A percentile compares a stretch with the other conserved stretches of the same genome.
Evolutionary conservation across 352 stramenopile genomes (phyloP).

Genomic region (Pythium coloratum): DNA sequence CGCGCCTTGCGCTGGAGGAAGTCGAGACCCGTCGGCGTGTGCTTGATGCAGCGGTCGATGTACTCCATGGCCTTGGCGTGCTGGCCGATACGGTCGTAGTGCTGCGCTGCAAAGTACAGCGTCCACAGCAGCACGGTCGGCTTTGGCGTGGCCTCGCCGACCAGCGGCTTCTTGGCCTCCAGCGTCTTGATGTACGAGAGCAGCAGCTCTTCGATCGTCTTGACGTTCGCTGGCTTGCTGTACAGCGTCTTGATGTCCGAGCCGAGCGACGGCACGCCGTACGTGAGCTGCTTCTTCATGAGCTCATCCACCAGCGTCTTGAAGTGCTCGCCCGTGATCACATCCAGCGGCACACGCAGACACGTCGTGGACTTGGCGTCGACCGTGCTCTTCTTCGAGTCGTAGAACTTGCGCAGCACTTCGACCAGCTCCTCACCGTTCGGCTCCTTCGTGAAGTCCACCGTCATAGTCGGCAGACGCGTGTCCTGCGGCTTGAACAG

Average conservation of each 20-base stretch:
- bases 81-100: constrained; percentile 91
- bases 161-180: constrained; percentile 56
- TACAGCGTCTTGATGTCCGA: constrained; percentile 93
- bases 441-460: constrained; percentile 52
- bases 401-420: constrained; percentile 59
- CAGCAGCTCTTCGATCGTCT: constrained; percentile 73
- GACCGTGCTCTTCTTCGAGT: constrained; percentile 38
- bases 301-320: constrained; percentile 60
- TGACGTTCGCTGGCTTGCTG: constrained; percentile 49
- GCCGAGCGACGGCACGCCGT: constrained; percentile 93
- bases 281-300: constrained; percentile 76
- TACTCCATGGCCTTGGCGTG: constrained; percentile 85
- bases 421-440: constrained; percentile 45
- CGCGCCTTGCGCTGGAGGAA: constrained; percentile 93
- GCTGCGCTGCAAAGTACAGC: constrained; percentile 90
- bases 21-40: constrained; percentile 91
- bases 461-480: constrained; percentile 42
- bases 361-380: constrained; percentile 80
- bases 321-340: constrained; percentile 80
- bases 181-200: constrained; percentile 82
- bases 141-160: constrained; percentile 37
- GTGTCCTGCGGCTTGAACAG: constrained; percentile 48
- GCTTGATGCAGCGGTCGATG: constrained; percentile 93
- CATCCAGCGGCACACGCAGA: constrained; percentile 91
- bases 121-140: constrained; percentile 84